These are phyloP conservation scores for Lumnitzera littorea DNA, from an alignment of 345 rosid genomes.

Conservation along the genomic window DNA sequence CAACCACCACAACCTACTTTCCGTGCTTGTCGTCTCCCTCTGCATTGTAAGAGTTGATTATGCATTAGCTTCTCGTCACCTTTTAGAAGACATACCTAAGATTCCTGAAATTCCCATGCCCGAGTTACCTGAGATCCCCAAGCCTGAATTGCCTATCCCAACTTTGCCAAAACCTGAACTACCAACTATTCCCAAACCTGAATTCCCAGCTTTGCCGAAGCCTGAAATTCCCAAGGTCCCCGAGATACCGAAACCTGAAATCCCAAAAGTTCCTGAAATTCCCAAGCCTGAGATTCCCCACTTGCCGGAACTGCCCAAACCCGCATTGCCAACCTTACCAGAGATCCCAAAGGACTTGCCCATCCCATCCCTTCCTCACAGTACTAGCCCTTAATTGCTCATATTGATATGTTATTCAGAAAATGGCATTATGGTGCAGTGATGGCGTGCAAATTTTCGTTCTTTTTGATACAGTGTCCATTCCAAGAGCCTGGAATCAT, in stretches of 20 bases:
- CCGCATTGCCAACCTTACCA: slow-evolving; percentile 7
- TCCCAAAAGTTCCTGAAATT: neutral
- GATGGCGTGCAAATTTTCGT: too few species aligned
- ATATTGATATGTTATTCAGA: too few species aligned
- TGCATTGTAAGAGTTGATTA: too few species aligned
- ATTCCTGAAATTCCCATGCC: slow-evolving; percentile 1
- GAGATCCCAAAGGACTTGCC: slow-evolving; percentile 14
- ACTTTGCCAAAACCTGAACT: slow-evolving; percentile 3
- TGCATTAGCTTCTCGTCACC: too few species aligned
- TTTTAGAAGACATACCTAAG: too few species aligned
- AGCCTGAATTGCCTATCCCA: neutral
- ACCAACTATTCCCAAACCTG: slow-evolving; percentile 1
- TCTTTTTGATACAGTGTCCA: too few species aligned
- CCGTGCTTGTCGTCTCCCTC: too few species aligned
- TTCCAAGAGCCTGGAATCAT: too few species aligned
- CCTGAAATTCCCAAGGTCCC: slow-evolving; percentile 5
- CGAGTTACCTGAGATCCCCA: neutral
- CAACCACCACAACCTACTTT: too few species aligned
- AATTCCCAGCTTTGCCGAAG: slow-evolving; percentile 6
- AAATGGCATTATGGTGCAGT: too few species aligned
- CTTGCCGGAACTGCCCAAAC: slow-evolving; percentile 4
- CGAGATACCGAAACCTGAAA: neutral
- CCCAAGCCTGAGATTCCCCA: slow-evolving; percentile 3
- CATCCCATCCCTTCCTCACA: slow-evolving; percentile 4
- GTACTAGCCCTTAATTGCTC: slow-evolving; percentile 3